These are phyloP conservation scores for Vigna hirtella DNA, from an alignment of 306 rosid species.

Conservation along the genomic window DNA sequence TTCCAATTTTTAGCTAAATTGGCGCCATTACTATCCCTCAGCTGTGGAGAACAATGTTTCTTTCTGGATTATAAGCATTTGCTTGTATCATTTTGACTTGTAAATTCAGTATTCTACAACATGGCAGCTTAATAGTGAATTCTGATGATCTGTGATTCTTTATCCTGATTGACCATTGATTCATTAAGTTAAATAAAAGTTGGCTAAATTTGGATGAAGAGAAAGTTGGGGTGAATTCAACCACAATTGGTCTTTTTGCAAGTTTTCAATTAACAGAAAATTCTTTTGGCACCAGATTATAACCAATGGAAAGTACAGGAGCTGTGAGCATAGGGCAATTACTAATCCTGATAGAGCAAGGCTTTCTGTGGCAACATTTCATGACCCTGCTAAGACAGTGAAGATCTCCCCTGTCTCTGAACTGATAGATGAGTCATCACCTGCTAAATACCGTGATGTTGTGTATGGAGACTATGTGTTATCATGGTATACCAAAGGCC, in stretches of 20 bases:
- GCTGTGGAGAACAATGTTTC: slow-evolving; percentile 12
- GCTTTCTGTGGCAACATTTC: slow-evolving; percentile 90
- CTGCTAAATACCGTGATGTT: slow-evolving; percentile 66
- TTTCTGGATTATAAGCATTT: slow-evolving; percentile 4
- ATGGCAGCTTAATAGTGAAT: slow-evolving; percentile 2
- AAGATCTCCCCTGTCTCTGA: slow-evolving; percentile 74
- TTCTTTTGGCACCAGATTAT: slow-evolving; percentile 64
- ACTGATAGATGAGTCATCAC: slow-evolving; percentile 60
- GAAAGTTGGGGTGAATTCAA: slow-evolving; percentile 14
- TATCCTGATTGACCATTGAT: slow-evolving; percentile 23
- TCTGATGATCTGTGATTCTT: slow-evolving; percentile 23
- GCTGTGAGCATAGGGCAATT: slow-evolving; percentile 76
- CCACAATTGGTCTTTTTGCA: not conserved
- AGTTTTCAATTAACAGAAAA: slow-evolving; percentile 23
- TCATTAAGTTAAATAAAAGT: slow-evolving; percentile 13
- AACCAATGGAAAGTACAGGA: slow-evolving; percentile 81
- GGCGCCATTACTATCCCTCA: too few species aligned
- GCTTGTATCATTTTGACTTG: not conserved
- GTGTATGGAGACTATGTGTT: slow-evolving; percentile 75
- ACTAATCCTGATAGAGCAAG: slow-evolving; percentile 72
- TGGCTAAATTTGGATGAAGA: not conserved
- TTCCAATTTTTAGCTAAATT: too few species aligned
- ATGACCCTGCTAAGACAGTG: slow-evolving; percentile 77
- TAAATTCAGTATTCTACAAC: slow-evolving; percentile 36
- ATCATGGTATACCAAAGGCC: slow-evolving; percentile 91